Base-by-base conservation (phyloP, 768 basidiomycete species). In the Boletus subcaerulescens region DNA sequence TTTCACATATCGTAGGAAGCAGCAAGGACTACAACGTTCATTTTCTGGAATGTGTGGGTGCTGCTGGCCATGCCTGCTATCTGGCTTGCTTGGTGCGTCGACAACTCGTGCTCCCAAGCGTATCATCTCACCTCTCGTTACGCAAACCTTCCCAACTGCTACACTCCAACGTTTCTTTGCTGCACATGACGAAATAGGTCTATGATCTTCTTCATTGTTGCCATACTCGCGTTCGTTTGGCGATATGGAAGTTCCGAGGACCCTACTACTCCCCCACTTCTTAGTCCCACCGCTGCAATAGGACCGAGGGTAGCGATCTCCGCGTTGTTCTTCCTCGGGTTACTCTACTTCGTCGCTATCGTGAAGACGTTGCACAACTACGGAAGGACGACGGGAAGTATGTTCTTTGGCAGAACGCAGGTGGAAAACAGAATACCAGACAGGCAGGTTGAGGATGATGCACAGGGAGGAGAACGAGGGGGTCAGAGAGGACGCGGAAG, bases 161-260 rank as follows among this genome's bases (percentile, higher is more conserved):
- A 24, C 15, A 12, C 17, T 6, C 6, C 29, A 14, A 6, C 17
- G 1, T 14, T n/a, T 39, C 17, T 20, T 18, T 33, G 22, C 5
- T 47, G 3, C 9, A 3, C 18, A 14, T 36, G 36, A 2, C 18
- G 12, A 53, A 13, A 54, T 18, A 84, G 82, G 83, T 83, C 88
- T 0, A 84, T 90, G 78, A 73, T 87, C 5, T 74, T 82, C 49
- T 89, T 89, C 67, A 67, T 85, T 56, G 62, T 76, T 4, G 74
- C 84, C 13, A 85, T 90, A 60, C 73, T 87, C 32, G 77, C 83
- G 8, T 90, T 80, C 57, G 76, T 87, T 48, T 88, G 86, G 87
- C 76, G 83, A 40, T 79, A 79, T 0, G 86, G 85, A 15, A 77
- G 81, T 0, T 71, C 71, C 2, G 38, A 66, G 13, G 80, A 86